Conservation (phyloP, 2,329 filamentous ascomycete genomes). For the Laburnicola sp. region DNA sequence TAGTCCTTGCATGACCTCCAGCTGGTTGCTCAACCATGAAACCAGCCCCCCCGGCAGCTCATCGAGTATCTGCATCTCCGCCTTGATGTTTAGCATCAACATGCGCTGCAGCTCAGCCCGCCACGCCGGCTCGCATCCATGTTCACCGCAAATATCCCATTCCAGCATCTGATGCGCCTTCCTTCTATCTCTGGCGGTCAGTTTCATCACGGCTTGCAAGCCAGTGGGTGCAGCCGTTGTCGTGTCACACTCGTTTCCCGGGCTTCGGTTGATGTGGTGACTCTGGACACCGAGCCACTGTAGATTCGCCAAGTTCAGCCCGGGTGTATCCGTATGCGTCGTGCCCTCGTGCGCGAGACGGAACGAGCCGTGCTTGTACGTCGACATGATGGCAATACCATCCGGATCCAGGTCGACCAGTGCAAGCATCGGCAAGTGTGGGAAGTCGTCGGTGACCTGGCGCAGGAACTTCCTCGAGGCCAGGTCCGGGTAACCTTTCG, state of each 20-base stretch:
- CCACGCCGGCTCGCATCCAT: conserved; percentile 47
- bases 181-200: conserved; percentile 62
- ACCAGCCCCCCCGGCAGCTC: conserved; percentile 37
- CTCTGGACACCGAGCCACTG: conserved; percentile 66
- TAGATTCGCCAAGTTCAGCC: conserved; percentile 53
- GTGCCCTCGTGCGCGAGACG: conserved; percentile 62
- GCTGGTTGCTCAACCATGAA: conserved; percentile 32
- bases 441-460: conserved; percentile 39
- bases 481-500: conserved; percentile 81
- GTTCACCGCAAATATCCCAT: conserved; percentile 40
- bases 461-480: conserved; percentile 68
- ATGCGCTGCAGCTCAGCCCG: conserved; percentile 68
- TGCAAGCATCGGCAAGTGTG: conserved; percentile 58
- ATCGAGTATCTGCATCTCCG: conserved; percentile 74
- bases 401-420: conserved; percentile 78
- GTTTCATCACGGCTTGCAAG: conserved; percentile 50
- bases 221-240: conserved; percentile 17
- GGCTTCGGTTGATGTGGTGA: conserved; percentile 31
- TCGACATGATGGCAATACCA: conserved; percentile 72
- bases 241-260: conserved; percentile 18
- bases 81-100: conserved; percentile 73
- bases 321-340: conserved; percentile 41
- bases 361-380: conserved; percentile 72
- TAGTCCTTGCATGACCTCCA: conserved; percentile 16
- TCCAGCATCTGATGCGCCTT: conserved; percentile 60